phyloP scores from a whole-genome alignment of 305 asterid genomes.

The Striga hermonthica region DNA sequence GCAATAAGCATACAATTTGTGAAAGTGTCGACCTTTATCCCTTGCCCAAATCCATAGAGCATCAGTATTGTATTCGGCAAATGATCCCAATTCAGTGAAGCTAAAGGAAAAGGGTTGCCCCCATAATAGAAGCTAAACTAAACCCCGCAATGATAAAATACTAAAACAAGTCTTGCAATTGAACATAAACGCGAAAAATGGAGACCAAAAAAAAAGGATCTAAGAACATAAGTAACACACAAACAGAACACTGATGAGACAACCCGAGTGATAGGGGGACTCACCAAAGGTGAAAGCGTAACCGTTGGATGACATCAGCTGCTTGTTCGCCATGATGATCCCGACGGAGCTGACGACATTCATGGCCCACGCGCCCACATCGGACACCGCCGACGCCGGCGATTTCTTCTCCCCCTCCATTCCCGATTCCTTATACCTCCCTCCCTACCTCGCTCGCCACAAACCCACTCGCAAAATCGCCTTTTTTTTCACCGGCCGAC shows the following conservation, averaged over 20 bases:
- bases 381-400: constrained; percentile 52
- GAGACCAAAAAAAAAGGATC: constrained; percentile 25
- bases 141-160: too few relatives aligned
- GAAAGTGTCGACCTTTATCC: background rate
- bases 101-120: background rate
- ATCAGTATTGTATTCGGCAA: background rate
- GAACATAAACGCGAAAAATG: constrained; percentile 6
- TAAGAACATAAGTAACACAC: background rate
- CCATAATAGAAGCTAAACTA: too few relatives aligned
- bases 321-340: constrained; percentile 90
- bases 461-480: constrained; percentile 1
- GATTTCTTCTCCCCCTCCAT: constrained; percentile 76
- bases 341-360: constrained; percentile 89
- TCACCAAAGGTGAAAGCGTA: constrained; percentile 79
- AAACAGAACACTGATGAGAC: background rate
- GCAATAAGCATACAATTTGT: background rate
- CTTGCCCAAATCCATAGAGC: constrained; percentile 15
- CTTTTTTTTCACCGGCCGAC: constrained; percentile 6
- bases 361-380: constrained; percentile 96
- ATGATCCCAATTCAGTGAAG: background rate
- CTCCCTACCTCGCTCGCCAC: constrained; percentile 26
- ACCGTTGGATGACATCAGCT: constrained; percentile 78
- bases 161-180: too few relatives aligned
- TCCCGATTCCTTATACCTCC: constrained; percentile 13
- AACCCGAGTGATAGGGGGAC: constrained; percentile 26